phyloP scores from a whole-genome alignment of 208 protist species.

The Zelonia costaricensis region DNA sequence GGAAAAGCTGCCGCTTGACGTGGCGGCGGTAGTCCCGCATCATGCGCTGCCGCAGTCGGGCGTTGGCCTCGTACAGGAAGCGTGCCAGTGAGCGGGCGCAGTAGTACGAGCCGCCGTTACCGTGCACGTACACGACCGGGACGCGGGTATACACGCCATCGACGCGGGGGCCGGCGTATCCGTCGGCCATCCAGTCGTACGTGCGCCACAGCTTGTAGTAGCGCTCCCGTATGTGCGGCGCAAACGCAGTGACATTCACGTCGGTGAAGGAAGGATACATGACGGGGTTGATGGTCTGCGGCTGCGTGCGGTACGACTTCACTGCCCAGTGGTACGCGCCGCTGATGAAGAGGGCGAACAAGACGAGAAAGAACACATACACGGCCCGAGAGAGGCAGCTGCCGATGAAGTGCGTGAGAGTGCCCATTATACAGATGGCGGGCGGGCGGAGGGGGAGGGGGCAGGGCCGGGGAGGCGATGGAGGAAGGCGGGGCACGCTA shows the following conservation, averaged over 20 bases:
- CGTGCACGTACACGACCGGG: constrained; percentile 77
- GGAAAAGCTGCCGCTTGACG: constrained; percentile 40
- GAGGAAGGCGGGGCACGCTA: too few relatives aligned
- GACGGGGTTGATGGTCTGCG: constrained; percentile 51
- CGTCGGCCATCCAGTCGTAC: constrained; percentile 66
- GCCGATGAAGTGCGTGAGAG: too few relatives aligned
- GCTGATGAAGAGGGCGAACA: constrained; percentile 30
- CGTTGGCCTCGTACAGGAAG: constrained; percentile 66
- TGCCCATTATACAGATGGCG: not conserved
- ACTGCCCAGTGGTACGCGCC: constrained; percentile 54
- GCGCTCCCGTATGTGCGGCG: constrained; percentile 30
- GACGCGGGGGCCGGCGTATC: constrained; percentile 32
- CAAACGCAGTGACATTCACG: constrained; percentile 32
- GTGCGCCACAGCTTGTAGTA: constrained; percentile 68
- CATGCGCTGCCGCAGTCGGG: constrained; percentile 33
- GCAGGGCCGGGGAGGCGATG: too few relatives aligned
- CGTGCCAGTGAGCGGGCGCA: constrained; percentile 71
- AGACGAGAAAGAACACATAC: constrained; percentile 26
- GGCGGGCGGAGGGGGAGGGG: not conserved
- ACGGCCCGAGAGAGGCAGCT: constrained; percentile 7
- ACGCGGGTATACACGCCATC: constrained; percentile 40
- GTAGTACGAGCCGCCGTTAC: constrained; percentile 79
- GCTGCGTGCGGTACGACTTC: constrained; percentile 41
- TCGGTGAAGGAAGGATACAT: constrained; percentile 51
- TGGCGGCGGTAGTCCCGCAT: constrained; percentile 35